These are phyloP conservation scores for Boletus vermiculosoides DNA, from an alignment of 768 basidiomycete species.

Conservation along the genomic window DNA sequence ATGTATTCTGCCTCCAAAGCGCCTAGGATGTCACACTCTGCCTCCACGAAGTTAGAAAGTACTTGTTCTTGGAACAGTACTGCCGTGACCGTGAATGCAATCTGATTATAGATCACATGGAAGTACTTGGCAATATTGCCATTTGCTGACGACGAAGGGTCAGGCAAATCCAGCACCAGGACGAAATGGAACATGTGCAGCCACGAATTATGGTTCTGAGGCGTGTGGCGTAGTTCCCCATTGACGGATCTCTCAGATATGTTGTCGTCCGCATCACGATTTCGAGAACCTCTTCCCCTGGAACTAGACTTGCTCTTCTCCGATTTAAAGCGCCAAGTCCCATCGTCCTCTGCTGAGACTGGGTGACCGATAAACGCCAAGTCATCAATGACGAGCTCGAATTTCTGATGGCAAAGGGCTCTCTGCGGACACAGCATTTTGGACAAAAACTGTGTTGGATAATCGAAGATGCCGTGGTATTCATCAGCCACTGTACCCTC, in stretches of 20 bases:
- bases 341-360: conserved; percentile 74
- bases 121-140: conserved; percentile 78
- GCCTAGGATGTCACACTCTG: conserved; percentile 70
- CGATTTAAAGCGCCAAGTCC: conserved; percentile 71
- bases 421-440: conserved; percentile 74
- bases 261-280: conserved; percentile 38
- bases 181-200: conserved; percentile 83
- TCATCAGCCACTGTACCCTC: conserved; percentile 42
- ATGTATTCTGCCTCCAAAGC: conserved; percentile 69
- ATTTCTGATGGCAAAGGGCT: conserved; percentile 89
- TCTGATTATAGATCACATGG: conserved; percentile 85
- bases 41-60: conserved; percentile 79
- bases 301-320: conserved; percentile 52
- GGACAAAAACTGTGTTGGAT: conserved; percentile 78
- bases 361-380: conserved; percentile 95
- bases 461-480: conserved; percentile 75
- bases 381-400: conserved; percentile 89
- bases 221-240: conserved; percentile 32
- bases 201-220: conserved; percentile 43
- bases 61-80: conserved; percentile 92
- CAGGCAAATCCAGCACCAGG: conserved; percentile 83
- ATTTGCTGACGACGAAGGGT: conserved; percentile 81
- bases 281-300: conserved; percentile 57
- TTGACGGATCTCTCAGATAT: conserved; percentile 34
- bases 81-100: conserved; percentile 87